Evolutionary conservation across 805 yeast species (phyloP), one percentile per base, ranked within the genome.

Genomic region (Metschnikowia hibisci): DNA sequence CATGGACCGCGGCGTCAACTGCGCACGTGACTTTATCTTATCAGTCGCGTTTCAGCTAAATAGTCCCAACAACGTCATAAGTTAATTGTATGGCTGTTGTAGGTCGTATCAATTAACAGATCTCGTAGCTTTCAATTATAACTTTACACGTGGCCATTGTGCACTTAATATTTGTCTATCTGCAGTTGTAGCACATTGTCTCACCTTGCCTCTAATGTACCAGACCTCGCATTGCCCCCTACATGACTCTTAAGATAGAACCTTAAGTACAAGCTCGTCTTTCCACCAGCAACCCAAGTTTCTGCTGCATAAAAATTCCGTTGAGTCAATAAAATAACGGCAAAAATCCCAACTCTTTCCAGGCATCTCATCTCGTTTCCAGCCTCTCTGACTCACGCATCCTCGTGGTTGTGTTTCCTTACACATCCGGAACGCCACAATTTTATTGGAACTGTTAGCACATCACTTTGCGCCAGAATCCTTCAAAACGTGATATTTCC

Each of bases 11-110:
- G 18, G 33, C 6, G 15, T 20, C 26, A 22, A 26, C 41, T 7
- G 28, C 28, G 34, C 53, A 51, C 54, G 49, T 51, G 54, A 48
- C 53, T 49, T 48, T 51, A 51, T 51, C 54, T 51, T 51, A 51
- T 51, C 54, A 39, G 40, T 30, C 39, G 39, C 39, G 16, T 27
- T 27, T 35, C 20, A 8, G 18, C 15, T 12, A 18, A 2, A 16
- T n/a, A 14, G 10, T n/a, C 15, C 31, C 39, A 20, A 20, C 23
- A 8, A 20, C 23, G 23, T 3, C 23, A 20, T 20, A 8, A 6
- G 4, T 20, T n/a, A n/a, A n/a, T n/a, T 20, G 23, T 20, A 6
- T 20, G 23, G 4, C 2, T 20, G 23, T 20, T 3, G 4, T 2
- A 8, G 23, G 23, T 8, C 23, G 23, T 6, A 4, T 20, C 8